phyloP scores from a whole-genome alignment of 148 eudicot species.

The Vaccinium corymbosum region DNA sequence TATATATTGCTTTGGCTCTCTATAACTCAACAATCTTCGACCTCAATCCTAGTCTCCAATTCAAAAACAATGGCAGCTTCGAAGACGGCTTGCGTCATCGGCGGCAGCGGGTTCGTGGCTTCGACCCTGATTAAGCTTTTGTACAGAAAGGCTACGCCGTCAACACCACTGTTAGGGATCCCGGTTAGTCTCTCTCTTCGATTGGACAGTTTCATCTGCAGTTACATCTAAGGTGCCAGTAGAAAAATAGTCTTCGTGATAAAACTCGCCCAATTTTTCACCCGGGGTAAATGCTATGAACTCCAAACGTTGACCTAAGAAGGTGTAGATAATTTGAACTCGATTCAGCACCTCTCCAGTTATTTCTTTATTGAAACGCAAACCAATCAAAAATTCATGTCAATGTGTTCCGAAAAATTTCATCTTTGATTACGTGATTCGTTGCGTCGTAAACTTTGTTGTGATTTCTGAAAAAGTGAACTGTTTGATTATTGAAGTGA shows the following conservation, averaged over 20 bases:
- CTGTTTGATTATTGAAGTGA: not conserved
- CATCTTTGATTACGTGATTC: too few relatives aligned
- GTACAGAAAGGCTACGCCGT: slow-evolving; percentile 44
- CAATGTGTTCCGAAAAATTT: not conserved
- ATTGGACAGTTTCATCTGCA: too few relatives aligned
- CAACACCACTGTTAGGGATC: slow-evolving; percentile 66
- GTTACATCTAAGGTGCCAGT: not conserved
- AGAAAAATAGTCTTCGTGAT: not conserved
- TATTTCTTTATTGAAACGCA: not conserved
- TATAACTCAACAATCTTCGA: too few relatives aligned
- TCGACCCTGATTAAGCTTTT: slow-evolving; percentile 44
- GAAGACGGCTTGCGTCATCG: slow-evolving; percentile 50
- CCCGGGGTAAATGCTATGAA: not conserved
- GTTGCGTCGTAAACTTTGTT: too few relatives aligned
- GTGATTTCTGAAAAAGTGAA: not conserved
- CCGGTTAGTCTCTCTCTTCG: slow-evolving; percentile 27
- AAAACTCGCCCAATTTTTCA: not conserved
- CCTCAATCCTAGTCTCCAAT: too few relatives aligned
- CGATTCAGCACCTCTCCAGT: not conserved
- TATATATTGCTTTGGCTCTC: not conserved
- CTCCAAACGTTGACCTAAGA: not conserved
- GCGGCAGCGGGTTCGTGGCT: slow-evolving; percentile 62
- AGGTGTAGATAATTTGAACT: not conserved
- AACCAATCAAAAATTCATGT: not conserved
- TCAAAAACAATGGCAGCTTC: not conserved